These are phyloP conservation scores for Clavaria fumosa DNA, from an alignment of 768 basidiomycete genomes.

Conservation along the genomic window DNA sequence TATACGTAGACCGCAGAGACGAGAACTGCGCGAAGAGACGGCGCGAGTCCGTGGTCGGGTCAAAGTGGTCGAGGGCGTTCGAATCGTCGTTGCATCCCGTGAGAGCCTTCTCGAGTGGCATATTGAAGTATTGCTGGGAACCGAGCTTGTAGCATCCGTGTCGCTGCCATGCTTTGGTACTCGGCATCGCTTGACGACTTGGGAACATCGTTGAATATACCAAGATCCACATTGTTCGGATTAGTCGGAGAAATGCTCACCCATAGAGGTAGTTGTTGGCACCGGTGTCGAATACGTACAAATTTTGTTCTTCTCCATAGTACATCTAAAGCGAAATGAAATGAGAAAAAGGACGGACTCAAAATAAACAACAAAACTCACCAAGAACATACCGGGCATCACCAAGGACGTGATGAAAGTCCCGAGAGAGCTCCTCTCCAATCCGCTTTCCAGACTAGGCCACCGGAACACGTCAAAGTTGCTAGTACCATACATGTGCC, in stretches of 20 bases:
- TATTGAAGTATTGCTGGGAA: slow-evolving; percentile 87
- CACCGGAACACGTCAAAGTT: slow-evolving; percentile 94
- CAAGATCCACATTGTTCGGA: too few species aligned
- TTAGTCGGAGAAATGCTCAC: slow-evolving; percentile 23
- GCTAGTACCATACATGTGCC: slow-evolving; percentile 83
- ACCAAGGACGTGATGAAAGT: slow-evolving; percentile 67
- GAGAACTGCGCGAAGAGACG: slow-evolving; percentile 63
- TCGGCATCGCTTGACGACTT: slow-evolving; percentile 86
- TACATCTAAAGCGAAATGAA: slow-evolving; percentile 32
- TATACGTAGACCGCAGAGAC: slow-evolving; percentile 51
- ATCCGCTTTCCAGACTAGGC: slow-evolving; percentile 80
- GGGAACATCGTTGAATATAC: slow-evolving; percentile 3
- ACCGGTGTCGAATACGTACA: slow-evolving; percentile 79
- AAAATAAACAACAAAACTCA: slow-evolving; percentile 18
- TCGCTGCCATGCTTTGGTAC: slow-evolving; percentile 75
- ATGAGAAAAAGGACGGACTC: slow-evolving; percentile 1
- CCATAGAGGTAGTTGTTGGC: slow-evolving; percentile 87
- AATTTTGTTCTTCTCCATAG: slow-evolving; percentile 88
- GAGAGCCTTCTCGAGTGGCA: slow-evolving; percentile 65
- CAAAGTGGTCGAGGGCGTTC: slow-evolving; percentile 91
- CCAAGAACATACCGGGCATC: slow-evolving; percentile 78
- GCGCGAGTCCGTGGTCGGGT: slow-evolving; percentile 68
- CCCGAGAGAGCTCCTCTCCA: slow-evolving; percentile 56
- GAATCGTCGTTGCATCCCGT: slow-evolving; percentile 80
- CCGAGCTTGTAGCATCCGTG: slow-evolving; percentile 89